A percentile compares a stretch with the other conserved stretches of the same genome.
phyloP scores from a whole-genome alignment of 202 grass and related monocot species.

The Cymbopogon flexuosus region DNA sequence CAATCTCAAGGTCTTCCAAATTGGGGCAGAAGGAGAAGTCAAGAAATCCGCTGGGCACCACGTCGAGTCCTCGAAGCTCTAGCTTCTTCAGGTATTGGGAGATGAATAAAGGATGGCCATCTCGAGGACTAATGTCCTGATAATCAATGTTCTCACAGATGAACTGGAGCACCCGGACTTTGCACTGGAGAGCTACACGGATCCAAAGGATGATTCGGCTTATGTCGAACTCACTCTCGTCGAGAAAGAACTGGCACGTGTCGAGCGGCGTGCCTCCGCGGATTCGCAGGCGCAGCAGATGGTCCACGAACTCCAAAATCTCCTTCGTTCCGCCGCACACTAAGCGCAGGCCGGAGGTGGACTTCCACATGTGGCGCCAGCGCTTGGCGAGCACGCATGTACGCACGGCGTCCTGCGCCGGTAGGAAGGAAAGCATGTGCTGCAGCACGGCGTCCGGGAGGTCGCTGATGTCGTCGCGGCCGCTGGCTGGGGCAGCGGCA shows the following conservation, averaged over 20 bases:
- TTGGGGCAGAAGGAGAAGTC: not conserved
- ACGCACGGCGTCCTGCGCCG: too few relatives aligned
- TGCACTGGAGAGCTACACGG: not conserved
- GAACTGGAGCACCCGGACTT: not conserved
- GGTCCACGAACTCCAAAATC: not conserved
- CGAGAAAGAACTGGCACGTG: not conserved
- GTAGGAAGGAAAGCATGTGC: too few relatives aligned
- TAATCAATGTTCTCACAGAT: too few relatives aligned
- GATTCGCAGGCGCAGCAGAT: not conserved
- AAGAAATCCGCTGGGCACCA: not conserved
- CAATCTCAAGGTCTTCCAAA: not conserved
- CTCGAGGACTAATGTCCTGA: too few relatives aligned
- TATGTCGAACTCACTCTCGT: fast-evolving
- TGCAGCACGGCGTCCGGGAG: too few relatives aligned
- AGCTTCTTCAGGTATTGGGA: too few relatives aligned
- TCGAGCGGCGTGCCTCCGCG: not conserved
- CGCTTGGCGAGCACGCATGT: too few relatives aligned
- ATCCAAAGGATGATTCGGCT: not conserved
- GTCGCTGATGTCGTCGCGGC: too few relatives aligned
- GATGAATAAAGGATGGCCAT: too few relatives aligned
- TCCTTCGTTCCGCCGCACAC: not conserved
- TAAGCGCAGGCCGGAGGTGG: too few relatives aligned
- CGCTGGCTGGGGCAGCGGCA: too few relatives aligned
- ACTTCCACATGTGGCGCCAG: too few relatives aligned
- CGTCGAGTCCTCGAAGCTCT: not conserved